These are phyloP conservation scores for Hanseniaspora pseudoguilliermondii DNA, from an alignment of 805 yeast species.

Conservation along the genomic window DNA sequence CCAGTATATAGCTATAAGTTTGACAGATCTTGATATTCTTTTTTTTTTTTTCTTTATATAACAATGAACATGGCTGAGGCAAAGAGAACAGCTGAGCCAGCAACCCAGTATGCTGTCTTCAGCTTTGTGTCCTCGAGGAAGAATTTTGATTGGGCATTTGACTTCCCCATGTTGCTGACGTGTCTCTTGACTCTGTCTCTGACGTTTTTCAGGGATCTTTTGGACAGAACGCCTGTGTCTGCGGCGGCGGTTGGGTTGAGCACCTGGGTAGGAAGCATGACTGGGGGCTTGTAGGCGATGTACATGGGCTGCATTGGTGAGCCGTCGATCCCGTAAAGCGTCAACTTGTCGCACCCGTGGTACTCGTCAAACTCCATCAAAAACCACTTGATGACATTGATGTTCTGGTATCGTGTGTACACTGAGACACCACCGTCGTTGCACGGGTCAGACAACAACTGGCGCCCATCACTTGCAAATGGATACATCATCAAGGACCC, in stretches of 20 bases:
- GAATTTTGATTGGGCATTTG: slow-evolving; percentile 5
- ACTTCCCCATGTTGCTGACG: not conserved
- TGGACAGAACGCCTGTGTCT: slow-evolving; percentile 8
- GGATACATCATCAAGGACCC: slow-evolving; percentile 65
- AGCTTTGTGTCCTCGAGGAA: not conserved
- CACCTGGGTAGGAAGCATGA: slow-evolving; percentile 89
- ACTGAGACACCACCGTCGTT: slow-evolving; percentile 42
- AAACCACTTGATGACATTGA: slow-evolving; percentile 45
- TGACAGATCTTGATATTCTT: too few relatives aligned
- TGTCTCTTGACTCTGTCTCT: slow-evolving; percentile 12
- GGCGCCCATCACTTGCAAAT: slow-evolving; percentile 81
- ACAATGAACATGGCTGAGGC: slow-evolving; percentile 2
- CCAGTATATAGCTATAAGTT: too few relatives aligned
- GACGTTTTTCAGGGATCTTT: not conserved
- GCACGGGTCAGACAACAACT: slow-evolving; percentile 80
- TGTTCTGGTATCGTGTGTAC: slow-evolving; percentile 63
- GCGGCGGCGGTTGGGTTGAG: slow-evolving; percentile 53
- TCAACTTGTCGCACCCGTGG: slow-evolving; percentile 70
- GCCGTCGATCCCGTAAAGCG: slow-evolving; percentile 68
- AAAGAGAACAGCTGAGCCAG: not conserved
- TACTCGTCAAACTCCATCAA: slow-evolving; percentile 57
- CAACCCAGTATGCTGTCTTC: not conserved
- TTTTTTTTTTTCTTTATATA: not conserved
- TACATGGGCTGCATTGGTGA: slow-evolving; percentile 73
- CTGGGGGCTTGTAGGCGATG: slow-evolving; percentile 83